Conservation (phyloP, 768 basidiomycete genomes). For the Pleurotus citrinopileatus region DNA sequence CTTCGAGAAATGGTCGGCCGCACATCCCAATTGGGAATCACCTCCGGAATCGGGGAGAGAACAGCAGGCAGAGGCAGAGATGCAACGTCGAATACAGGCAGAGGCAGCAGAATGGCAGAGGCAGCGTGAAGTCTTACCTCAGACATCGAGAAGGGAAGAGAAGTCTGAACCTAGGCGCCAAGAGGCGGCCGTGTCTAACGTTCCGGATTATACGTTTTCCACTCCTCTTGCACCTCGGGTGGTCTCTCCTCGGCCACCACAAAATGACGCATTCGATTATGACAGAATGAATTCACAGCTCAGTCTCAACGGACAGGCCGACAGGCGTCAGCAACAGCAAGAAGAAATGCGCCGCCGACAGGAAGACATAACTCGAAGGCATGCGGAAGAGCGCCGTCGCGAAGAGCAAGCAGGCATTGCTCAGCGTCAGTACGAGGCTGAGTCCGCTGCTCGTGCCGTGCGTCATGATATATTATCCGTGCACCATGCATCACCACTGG, state of each 20-base stretch:
- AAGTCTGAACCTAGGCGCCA: conserved; percentile 13
- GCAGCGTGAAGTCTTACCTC: conserved; percentile 26
- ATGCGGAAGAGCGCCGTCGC: conserved; percentile 36
- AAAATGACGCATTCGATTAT: conserved; percentile 7
- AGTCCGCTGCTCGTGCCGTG: conserved; percentile 43
- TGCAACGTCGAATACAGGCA: conserved; percentile 17
- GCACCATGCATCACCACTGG: conserved; percentile 14
- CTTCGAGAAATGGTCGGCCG: conserved; percentile 56
- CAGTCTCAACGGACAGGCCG: conserved; percentile 24
- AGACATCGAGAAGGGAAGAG: conserved; percentile 31
- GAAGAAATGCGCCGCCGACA: conserved; percentile 44
- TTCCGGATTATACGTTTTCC: conserved; percentile 12
- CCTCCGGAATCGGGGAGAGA: neutral
- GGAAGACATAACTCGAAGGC: conserved; percentile 40
- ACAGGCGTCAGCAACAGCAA: conserved; percentile 32
- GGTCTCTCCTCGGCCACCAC: conserved; percentile 3
- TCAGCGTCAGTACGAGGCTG: conserved; percentile 58
- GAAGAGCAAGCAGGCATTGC: conserved; percentile 57
- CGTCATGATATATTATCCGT: conserved; percentile 32
- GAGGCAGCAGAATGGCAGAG: conserved; percentile 20
- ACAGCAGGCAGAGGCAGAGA: conserved; percentile 18
- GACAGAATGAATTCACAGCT: conserved; percentile 2
- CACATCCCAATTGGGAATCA: conserved; percentile 32
- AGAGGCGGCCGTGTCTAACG: conserved; percentile 19
- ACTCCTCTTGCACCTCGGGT: conserved; percentile 4